A percentile compares a stretch with the other conserved stretches of the same genome.
Conservation (phyloP, 345 rosid species). For the Salix dunnii region DNA sequence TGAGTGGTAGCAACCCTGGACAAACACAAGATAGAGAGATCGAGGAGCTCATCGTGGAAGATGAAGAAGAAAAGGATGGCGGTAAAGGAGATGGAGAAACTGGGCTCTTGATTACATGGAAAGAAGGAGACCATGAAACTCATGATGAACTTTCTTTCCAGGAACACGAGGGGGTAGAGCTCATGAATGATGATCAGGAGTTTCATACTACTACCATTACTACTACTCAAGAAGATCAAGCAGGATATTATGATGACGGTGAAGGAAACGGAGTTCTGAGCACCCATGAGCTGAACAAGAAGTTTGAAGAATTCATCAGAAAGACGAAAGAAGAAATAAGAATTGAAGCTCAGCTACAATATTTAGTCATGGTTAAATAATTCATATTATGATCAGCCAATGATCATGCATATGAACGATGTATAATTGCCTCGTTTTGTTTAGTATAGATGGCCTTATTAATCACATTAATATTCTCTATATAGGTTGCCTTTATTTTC, state of each 20-base stretch:
- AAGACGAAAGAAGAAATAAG: slow-evolving; percentile 74
- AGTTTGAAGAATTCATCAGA: slow-evolving; percentile 82
- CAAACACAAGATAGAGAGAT: neutral
- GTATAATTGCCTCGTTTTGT: no score
- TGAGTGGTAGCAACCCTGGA: neutral
- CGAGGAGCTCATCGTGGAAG: neutral
- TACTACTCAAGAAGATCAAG: slow-evolving; percentile 3
- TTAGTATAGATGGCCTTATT: no score
- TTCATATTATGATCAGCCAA: neutral
- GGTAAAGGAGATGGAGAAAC: slow-evolving; percentile 2
- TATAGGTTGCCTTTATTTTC: no score
- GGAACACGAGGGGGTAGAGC: neutral
- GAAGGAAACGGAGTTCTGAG: slow-evolving; percentile 36
- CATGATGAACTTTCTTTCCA: neutral
- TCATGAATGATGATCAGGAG: no score
- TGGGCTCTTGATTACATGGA: neutral
- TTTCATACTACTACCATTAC: no score
- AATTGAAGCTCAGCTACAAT: slow-evolving; percentile 52
- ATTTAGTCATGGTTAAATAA: slow-evolving; percentile 48
- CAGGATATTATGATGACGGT: slow-evolving; percentile 25
- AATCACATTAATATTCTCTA: no score
- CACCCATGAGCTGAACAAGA: slow-evolving; percentile 71
- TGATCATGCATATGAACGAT: no score
- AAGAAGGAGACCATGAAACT: slow-evolving; percentile 2
- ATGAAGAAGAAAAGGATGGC: slow-evolving; percentile 15